phyloP scores from a whole-genome alignment of 2,329 filamentous ascomycete species.

The Aureobasidium sp. region DNA sequence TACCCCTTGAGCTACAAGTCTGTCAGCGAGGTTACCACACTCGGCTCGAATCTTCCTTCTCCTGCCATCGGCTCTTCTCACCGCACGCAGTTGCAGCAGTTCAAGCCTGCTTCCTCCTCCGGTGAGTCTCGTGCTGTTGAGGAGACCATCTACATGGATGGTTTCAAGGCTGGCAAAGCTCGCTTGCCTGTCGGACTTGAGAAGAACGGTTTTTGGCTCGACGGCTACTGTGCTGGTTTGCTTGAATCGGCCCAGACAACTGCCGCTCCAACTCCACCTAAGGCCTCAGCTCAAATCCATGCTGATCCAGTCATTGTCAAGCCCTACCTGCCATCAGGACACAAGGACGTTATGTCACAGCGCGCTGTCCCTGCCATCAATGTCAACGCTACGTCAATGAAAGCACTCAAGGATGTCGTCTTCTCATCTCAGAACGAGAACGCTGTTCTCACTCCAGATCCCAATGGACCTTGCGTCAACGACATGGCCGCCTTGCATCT shows the following conservation, averaged over 20 bases:
- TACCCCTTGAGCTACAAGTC: neutral
- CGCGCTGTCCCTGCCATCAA: conserved; percentile 15
- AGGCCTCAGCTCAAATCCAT: neutral
- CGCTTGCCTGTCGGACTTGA: conserved; percentile 20
- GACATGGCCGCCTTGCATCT: conserved; percentile 19
- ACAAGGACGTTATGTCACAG: neutral
- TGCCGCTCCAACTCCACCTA: neutral
- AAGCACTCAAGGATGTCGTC: conserved; percentile 24
- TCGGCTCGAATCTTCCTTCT: neutral
- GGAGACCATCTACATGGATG: conserved; percentile 21
- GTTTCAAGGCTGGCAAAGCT: conserved; percentile 24
- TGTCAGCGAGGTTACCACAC: neutral
- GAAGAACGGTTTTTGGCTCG: conserved; percentile 21
- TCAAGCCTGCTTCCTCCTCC: neutral
- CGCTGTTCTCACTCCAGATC: conserved; percentile 22
- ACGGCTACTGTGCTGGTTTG: conserved; percentile 27
- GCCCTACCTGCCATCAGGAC: neutral
- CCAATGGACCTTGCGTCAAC: conserved; percentile 19
- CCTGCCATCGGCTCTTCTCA: neutral
- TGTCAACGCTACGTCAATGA: conserved; percentile 17
- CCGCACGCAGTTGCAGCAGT: neutral
- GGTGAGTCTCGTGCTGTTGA: neutral
- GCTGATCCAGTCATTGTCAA: neutral
- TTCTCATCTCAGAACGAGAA: conserved; percentile 26
- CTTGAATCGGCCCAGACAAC: conserved; percentile 17